Conservation (phyloP, 2,329 filamentous ascomycete species). For the Aaosphaeria pasadenensis region DNA sequence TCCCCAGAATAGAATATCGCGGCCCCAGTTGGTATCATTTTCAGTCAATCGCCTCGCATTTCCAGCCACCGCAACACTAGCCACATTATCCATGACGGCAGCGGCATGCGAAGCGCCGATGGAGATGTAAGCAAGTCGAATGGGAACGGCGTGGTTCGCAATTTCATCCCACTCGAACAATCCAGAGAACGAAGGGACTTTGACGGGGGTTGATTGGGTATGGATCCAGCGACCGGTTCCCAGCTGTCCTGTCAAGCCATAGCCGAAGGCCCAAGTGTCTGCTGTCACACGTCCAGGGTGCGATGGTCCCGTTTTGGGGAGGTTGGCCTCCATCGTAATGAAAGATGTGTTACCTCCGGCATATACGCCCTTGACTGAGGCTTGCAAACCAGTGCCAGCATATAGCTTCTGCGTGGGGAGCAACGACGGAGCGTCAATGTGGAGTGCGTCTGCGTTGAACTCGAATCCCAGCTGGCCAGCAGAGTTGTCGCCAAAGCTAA, state of each 20-base stretch:
- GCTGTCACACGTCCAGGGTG: slow-evolving; percentile 59
- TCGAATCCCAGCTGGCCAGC: slow-evolving; percentile 89
- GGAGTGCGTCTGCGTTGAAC: slow-evolving; percentile 58
- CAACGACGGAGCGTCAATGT: slow-evolving; percentile 66
- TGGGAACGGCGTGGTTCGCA: slow-evolving; percentile 66
- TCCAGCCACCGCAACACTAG: slow-evolving; percentile 57
- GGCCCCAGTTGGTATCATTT: slow-evolving; percentile 82
- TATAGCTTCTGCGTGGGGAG: slow-evolving; percentile 74
- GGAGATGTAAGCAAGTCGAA: slow-evolving; percentile 69
- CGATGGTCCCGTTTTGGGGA: slow-evolving; percentile 45
- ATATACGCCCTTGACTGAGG: slow-evolving; percentile 72
- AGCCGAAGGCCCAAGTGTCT: slow-evolving; percentile 84
- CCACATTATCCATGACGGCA: slow-evolving; percentile 80
- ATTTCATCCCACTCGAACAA: slow-evolving; percentile 85
- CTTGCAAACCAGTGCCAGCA: slow-evolving; percentile 58
- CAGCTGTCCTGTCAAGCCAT: slow-evolving; percentile 78
- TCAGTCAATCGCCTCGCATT: slow-evolving; percentile 38
- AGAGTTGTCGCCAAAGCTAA: slow-evolving; percentile 87
- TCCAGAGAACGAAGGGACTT: slow-evolving; percentile 78
- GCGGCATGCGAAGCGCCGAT: slow-evolving; percentile 79
- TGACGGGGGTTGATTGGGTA: slow-evolving; percentile 71
- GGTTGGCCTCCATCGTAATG: slow-evolving; percentile 76
- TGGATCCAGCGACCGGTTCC: slow-evolving; percentile 91
- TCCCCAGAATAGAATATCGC: slow-evolving; percentile 90
- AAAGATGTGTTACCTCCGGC: slow-evolving; percentile 87